Evolutionary conservation across 148 eudicot species (phyloP), one percentile per base, ranked within the genome.

Genomic region (Rhododendron simsii): DNA sequence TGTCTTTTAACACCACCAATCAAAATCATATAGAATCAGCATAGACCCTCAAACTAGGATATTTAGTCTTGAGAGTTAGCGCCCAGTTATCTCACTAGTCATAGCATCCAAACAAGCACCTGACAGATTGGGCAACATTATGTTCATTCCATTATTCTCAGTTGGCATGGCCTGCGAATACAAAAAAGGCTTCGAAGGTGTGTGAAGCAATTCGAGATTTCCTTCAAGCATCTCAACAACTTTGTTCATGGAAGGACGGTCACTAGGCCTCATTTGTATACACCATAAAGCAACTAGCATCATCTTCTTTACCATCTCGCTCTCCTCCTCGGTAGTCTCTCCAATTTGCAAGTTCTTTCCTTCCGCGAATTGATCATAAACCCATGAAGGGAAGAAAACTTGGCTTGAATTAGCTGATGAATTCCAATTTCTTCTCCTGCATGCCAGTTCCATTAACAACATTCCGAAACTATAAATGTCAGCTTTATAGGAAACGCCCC

Each of bases 171-270:
- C 55, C 0, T 47, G 53, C 18, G 73, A 44, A 81, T 1, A 33
- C 30, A 59, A 7, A 21, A 57, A 81, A 81, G 84, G 73, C 9
- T 59, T 81, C 4, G 69, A 30, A 81, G 84, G 84, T 73, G 35
- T 81, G 1, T 35, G 84, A 11, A 81, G 73, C 0, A 6, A 7
- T 33, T 81, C 83, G 3, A 33, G 1, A 15, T 14, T 53, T 30
- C 83, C 83, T 53, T 81, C 48, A 21, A 81, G 71, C 71, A 81
- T 81, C 48, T 81, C 71, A 9, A 81, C 9, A 0, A 81, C 84
- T 81, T 81, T 39, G 41, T 39, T 39, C 41, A 4, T 39, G 41
- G 41, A 39, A 4, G 41, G 41, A 4, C 41, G 41, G 5, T 39
- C 41, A 39, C 41, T 39, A 39, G 41, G 5, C 41, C 41, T 39